phyloP scores from a whole-genome alignment of 129 eudicot species.

The Apium graveolens region DNA sequence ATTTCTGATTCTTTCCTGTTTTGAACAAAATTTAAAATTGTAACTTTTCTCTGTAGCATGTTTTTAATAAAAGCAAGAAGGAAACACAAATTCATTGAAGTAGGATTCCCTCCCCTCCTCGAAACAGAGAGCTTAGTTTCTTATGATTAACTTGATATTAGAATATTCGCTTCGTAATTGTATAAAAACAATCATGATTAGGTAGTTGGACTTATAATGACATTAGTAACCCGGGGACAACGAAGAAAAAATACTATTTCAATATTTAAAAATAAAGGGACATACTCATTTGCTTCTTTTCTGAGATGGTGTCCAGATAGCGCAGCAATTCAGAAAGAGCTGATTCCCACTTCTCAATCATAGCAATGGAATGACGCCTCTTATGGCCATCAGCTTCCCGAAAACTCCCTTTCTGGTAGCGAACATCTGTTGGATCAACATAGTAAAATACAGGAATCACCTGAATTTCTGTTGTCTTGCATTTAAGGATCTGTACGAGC shows the following conservation, averaged over 20 bases:
- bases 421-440: conserved; percentile 9
- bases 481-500: neutral
- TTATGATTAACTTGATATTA: no score
- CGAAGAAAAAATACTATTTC: no score
- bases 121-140: no score
- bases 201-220: no score
- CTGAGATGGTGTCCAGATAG: conserved; percentile 3
- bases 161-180: no score
- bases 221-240: no score
- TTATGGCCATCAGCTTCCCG: conserved; percentile 4
- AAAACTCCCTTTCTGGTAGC: conserved; percentile 3
- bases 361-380: neutral
- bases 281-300: neutral
- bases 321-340: conserved; percentile 1
- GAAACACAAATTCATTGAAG: no score
- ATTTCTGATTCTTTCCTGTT: neutral
- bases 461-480: neutral
- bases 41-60: no score
- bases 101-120: no score
- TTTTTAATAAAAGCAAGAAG: no score
- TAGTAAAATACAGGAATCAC: conserved; percentile 5
- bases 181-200: no score
- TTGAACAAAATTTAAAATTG: no score
- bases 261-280: neutral
- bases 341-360: conserved; percentile 5